Conservation (phyloP, 441 rosid genomes). For the Croton setiger region DNA sequence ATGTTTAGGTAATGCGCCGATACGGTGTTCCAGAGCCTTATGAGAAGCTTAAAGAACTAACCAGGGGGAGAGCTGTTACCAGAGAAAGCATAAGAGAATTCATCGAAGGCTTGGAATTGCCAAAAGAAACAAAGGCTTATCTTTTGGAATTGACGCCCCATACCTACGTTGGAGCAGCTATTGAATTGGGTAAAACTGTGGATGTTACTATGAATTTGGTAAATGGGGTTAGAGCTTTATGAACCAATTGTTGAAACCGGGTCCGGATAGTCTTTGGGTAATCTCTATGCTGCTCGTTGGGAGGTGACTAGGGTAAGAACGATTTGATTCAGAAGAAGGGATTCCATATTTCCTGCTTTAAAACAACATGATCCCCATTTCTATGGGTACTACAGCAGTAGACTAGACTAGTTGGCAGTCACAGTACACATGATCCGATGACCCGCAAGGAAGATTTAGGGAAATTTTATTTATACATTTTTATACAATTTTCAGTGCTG, state of each 20-base stretch:
- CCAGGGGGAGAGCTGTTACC: conserved; percentile 83
- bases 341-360: not conserved
- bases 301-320: not conserved
- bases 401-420: not conserved
- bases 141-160: conserved; percentile 77
- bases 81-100: conserved; percentile 76
- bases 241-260: conserved; percentile 12
- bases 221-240: conserved; percentile 29
- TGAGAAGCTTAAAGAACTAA: conserved; percentile 88
- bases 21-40: conserved; percentile 91
- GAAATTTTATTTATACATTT: not conserved
- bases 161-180: conserved; percentile 75
- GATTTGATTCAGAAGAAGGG: not conserved
- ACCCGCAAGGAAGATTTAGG: not conserved
- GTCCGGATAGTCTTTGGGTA: not conserved
- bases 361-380: not conserved
- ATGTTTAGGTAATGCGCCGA: conserved; percentile 83
- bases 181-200: conserved; percentile 54
- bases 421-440: not conserved
- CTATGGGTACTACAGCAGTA: not conserved
- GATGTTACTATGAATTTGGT: conserved; percentile 38
- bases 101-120: conserved; percentile 67
- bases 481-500: not conserved
- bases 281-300: not conserved
- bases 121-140: conserved; percentile 52